Percentiles rank a stretch among this genome's conserved stretches.
phyloP scores from a whole-genome alignment of 768 basidiomycete species.

The Trametes coccinea region DNA sequence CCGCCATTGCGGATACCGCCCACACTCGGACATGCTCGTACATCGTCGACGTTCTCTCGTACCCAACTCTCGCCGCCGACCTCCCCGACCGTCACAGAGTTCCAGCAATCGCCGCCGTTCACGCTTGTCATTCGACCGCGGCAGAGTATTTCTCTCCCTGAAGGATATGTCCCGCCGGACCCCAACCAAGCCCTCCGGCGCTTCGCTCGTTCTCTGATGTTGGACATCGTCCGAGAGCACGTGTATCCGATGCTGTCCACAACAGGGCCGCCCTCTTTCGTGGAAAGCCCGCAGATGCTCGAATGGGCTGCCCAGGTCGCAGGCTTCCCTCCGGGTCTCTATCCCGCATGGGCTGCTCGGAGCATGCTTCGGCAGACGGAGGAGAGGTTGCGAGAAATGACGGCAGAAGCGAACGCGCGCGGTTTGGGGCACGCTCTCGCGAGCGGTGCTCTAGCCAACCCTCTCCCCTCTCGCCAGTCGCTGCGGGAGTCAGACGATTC shows the following conservation, averaged over 20 bases:
- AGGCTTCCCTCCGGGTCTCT: constrained; percentile 38
- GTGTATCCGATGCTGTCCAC: constrained; percentile 34
- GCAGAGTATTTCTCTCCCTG: constrained; percentile 19
- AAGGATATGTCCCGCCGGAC: constrained; percentile 13
- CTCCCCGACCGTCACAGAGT: constrained; percentile 33
- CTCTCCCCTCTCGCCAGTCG: not conserved
- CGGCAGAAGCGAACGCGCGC: constrained; percentile 13
- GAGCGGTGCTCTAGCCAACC: not conserved
- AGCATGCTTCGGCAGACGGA: constrained; percentile 53
- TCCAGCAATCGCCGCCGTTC: constrained; percentile 28
- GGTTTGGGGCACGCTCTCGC: constrained; percentile 5
- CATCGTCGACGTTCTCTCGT: constrained; percentile 27
- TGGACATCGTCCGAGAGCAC: constrained; percentile 66
- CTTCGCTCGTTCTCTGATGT: constrained; percentile 64
- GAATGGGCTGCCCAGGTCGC: constrained; percentile 16
- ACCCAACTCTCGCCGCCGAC: constrained; percentile 28
- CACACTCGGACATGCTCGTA: constrained; percentile 9
- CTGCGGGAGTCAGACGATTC: constrained; percentile 13
- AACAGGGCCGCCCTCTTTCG: constrained; percentile 11
- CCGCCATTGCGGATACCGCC: constrained; percentile 17
- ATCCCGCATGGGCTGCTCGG: constrained; percentile 54
- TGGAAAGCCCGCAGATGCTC: not conserved
- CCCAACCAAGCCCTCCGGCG: constrained; percentile 43
- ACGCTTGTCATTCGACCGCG: constrained; percentile 24
- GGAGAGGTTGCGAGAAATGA: constrained; percentile 29